Percentiles rank a stretch among this genome's conserved stretches.
Conservation (phyloP, 768 basidiomycete genomes). For the Nevesoporus exiguus region DNA sequence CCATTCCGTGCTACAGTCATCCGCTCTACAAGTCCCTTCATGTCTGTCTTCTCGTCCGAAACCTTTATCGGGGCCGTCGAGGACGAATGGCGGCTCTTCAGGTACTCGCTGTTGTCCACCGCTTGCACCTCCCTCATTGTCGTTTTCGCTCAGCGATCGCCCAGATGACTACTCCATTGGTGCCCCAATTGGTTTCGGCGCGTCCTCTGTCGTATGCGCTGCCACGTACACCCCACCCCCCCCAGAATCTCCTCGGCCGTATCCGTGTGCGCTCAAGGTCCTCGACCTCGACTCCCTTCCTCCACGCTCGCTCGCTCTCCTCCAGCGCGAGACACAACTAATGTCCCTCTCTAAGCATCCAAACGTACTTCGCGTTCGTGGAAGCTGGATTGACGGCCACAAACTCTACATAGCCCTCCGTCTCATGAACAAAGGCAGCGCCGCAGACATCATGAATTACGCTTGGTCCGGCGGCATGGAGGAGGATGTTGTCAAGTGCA, state of each 20-base stretch:
- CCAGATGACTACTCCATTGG: slow-evolving; percentile 73
- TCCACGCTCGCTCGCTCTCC: slow-evolving; percentile 62
- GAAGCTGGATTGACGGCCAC: slow-evolving; percentile 83
- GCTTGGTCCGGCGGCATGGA: slow-evolving; percentile 88
- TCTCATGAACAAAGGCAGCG: slow-evolving; percentile 86
- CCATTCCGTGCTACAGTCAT: not conserved
- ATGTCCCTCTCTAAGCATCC: slow-evolving; percentile 93
- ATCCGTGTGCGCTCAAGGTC: slow-evolving; percentile 83
- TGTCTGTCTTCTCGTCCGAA: slow-evolving; percentile 22
- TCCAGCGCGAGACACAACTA: slow-evolving; percentile 82
- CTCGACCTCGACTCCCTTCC: slow-evolving; percentile 81
- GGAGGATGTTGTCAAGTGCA: slow-evolving; percentile 83
- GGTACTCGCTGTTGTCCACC: slow-evolving; percentile 39
- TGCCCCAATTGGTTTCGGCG: slow-evolving; percentile 82
- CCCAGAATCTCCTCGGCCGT: slow-evolving; percentile 33
- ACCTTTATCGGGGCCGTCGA: slow-evolving; percentile 76
- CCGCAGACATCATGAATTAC: slow-evolving; percentile 80
- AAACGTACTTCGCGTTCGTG: slow-evolving; percentile 89
- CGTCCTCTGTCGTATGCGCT: slow-evolving; percentile 86
- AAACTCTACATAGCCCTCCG: slow-evolving; percentile 84
- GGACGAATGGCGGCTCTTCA: slow-evolving; percentile 81
- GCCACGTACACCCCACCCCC: slow-evolving; percentile 58
- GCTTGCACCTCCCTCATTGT: not conserved
- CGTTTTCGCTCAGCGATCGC: slow-evolving; percentile 48
- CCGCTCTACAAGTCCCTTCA: not conserved